phyloP scores from a whole-genome alignment of 805 yeast species.

The Diddensiella santjacobensis region DNA sequence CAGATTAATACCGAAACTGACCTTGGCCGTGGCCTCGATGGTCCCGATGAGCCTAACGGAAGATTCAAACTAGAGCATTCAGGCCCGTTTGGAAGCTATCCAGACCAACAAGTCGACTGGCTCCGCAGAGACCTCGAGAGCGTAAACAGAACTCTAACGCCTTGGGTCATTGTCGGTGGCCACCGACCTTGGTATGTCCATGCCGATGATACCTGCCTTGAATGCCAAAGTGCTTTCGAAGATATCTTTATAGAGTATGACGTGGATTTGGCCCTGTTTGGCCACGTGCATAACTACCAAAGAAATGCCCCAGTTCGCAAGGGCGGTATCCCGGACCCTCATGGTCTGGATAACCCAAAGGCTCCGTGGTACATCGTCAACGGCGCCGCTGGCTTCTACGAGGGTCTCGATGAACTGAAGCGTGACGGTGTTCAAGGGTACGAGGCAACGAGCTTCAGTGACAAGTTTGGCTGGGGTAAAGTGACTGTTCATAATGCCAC shows the following conservation, averaged over 20 bases:
- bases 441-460: constrained; percentile 4
- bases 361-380: constrained; percentile 33
- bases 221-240: constrained; percentile 28
- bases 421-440: not conserved
- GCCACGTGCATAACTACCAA: constrained; percentile 29
- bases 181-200: constrained; percentile 35
- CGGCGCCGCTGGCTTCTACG: constrained; percentile 33
- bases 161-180: constrained; percentile 29
- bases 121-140: constrained; percentile 27
- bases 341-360: constrained; percentile 29
- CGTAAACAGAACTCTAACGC: constrained; percentile 30
- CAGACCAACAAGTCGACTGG: constrained; percentile 30
- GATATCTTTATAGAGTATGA: constrained; percentile 19
- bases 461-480: constrained; percentile 29
- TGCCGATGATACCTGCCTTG: constrained; percentile 18
- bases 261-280: constrained; percentile 27
- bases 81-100: constrained; percentile 18
- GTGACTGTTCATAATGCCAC: constrained; percentile 32
- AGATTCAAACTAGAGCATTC: constrained; percentile 23
- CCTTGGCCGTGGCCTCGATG: constrained; percentile 21
- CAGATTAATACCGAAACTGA: constrained; percentile 32
- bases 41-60: constrained; percentile 18
- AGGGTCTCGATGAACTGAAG: constrained; percentile 26
- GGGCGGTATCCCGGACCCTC: constrained; percentile 30
- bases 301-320: constrained; percentile 23